These are phyloP conservation scores for Pythium scleroteichum DNA, from an alignment of 352 stramenopile genomes.

Conservation along the genomic window DNA sequence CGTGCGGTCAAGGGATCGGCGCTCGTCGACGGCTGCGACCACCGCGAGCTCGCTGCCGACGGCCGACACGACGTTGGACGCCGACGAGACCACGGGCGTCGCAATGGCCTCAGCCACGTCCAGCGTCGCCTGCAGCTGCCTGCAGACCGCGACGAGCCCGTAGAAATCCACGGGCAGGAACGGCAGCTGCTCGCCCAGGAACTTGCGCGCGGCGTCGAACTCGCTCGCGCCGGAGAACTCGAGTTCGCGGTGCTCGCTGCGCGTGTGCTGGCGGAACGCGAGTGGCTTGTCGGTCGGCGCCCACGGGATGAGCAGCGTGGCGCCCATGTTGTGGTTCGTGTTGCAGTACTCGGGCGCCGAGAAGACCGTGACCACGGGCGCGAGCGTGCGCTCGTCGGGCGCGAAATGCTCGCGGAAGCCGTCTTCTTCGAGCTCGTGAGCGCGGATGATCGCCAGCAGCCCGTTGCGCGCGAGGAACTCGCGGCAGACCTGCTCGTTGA, in stretches of 20 bases:
- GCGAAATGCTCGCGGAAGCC: conserved; percentile 77
- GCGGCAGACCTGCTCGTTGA: conserved; percentile 63
- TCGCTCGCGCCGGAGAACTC: conserved; percentile 60
- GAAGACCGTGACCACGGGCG: conserved; percentile 78
- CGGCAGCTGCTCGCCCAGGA: conserved; percentile 57
- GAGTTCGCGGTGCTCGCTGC: conserved; percentile 52
- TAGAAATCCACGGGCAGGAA: conserved; percentile 84
- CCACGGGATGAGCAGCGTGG: conserved; percentile 69
- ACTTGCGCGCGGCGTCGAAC: conserved; percentile 48
- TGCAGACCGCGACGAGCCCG: conserved; percentile 62
- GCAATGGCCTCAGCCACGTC: conserved; percentile 29
- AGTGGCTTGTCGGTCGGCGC: conserved; percentile 42
- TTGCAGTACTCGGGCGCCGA: conserved; percentile 86
- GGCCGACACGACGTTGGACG: conserved; percentile 15
- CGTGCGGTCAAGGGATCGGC: conserved; percentile 13
- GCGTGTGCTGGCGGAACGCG: conserved; percentile 72
- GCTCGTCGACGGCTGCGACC: conserved; percentile 6
- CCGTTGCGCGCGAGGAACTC: conserved; percentile 69
- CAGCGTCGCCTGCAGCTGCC: conserved; percentile 53
- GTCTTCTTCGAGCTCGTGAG: conserved; percentile 78
- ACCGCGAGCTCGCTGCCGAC: conserved; percentile 5
- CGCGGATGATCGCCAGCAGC: conserved; percentile 71
- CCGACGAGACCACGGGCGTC: conserved; percentile 23
- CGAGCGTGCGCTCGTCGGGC: conserved; percentile 23
- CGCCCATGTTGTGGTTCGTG: conserved; percentile 80